A percentile compares a stretch with the other conserved stretches of the same genome.
These are phyloP conservation scores for Colletotrichum tropicale DNA, from an alignment of 2,329 filamentous ascomycete genomes.

Conservation along the genomic window DNA sequence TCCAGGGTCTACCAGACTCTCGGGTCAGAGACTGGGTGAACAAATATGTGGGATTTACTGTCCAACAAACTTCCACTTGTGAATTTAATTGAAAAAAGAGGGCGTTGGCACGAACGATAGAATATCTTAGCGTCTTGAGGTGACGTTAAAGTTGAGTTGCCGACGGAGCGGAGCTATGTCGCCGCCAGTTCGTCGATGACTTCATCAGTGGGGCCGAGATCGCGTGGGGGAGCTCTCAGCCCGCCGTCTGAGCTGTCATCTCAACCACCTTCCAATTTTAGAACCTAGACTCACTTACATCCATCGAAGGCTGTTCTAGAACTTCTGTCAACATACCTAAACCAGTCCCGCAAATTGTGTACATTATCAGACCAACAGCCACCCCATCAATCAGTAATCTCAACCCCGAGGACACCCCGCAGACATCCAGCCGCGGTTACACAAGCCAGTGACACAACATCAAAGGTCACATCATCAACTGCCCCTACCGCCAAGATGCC, in stretches of 20 bases:
- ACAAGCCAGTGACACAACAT: not conserved
- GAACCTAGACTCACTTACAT: not conserved
- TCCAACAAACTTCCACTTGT: not conserved
- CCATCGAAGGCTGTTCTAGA: not conserved
- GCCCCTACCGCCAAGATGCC: conserved; percentile 5
- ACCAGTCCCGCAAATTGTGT: not conserved
- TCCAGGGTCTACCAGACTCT: not conserved
- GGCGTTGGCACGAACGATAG: not conserved
- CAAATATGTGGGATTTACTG: not conserved
- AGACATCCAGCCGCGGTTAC: not conserved
- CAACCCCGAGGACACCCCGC: not conserved
- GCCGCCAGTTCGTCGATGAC: not conserved
- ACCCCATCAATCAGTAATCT: not conserved
- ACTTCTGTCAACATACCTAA: not conserved
- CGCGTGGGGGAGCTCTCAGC: not conserved
- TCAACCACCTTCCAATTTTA: not conserved
- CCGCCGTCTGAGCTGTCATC: not conserved
- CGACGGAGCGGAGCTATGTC: not conserved
- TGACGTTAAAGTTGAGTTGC: not conserved
- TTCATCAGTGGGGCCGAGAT: not conserved
- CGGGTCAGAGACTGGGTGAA: not conserved
- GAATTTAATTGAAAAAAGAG: not conserved
- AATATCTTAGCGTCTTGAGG: not conserved
- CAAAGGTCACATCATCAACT: not conserved
- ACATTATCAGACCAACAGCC: not conserved